These are phyloP conservation scores for Microbotryum lychnidis-dioicae DNA, from an alignment of 1,284 basidiomycete species.

Conservation along the genomic window DNA sequence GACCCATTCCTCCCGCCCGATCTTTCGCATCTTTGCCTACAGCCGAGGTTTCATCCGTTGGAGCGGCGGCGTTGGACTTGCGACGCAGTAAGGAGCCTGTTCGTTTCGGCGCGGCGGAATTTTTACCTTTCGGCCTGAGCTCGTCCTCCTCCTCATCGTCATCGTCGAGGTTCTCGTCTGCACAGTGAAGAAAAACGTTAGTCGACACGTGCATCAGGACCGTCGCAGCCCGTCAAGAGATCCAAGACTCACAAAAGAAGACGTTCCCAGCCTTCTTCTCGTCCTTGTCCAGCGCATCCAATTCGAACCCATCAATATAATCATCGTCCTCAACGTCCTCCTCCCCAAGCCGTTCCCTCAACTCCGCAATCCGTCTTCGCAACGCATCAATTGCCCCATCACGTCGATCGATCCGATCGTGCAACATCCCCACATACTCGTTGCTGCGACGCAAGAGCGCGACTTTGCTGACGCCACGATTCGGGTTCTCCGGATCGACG, in stretches of 20 bases:
- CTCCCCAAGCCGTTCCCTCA: slow-evolving; percentile 19
- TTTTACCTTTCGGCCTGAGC: not conserved
- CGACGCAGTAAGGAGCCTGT: too few relatives aligned
- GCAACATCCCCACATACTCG: slow-evolving; percentile 70
- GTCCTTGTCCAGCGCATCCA: slow-evolving; percentile 27
- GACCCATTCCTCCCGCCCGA: too few relatives aligned
- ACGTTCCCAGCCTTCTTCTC: slow-evolving; percentile 25
- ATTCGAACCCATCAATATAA: slow-evolving; percentile 18
- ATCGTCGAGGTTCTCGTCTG: slow-evolving; percentile 30
- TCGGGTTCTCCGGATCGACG: slow-evolving; percentile 57
- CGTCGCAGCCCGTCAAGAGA: not conserved
- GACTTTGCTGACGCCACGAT: slow-evolving; percentile 90
- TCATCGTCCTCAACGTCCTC: slow-evolving; percentile 17
- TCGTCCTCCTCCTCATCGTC: slow-evolving; percentile 14
- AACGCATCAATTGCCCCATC: slow-evolving; percentile 69
- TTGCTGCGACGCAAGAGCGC: slow-evolving; percentile 84
- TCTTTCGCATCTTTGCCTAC: too few relatives aligned
- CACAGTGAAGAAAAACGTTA: not conserved
- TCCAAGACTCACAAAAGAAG: slow-evolving; percentile 19
- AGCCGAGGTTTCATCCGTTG: too few relatives aligned
- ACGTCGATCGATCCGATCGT: slow-evolving; percentile 67
- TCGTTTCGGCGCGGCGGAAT: too few relatives aligned
- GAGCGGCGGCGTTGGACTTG: too few relatives aligned
- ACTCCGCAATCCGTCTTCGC: slow-evolving; percentile 42
- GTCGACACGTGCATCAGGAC: too few relatives aligned